Evolutionary conservation across 202 grass and related monocot genomes (phyloP).

Genomic region (Eragrostis tef): DNA sequence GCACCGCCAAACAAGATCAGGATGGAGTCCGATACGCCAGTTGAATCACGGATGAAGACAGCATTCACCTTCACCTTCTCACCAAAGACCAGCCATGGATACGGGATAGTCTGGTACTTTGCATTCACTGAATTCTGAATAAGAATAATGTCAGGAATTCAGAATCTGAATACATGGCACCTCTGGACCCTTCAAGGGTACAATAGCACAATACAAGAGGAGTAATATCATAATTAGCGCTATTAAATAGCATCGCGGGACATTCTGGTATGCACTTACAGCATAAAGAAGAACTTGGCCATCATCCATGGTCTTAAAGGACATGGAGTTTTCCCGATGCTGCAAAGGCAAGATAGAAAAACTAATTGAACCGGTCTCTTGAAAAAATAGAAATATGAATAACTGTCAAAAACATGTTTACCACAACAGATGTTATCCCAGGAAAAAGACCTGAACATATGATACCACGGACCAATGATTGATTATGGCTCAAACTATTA

Average conservation of each 20-base stretch:
- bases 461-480: conserved; percentile 84
- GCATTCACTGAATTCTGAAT: conserved; percentile 89
- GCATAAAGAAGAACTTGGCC: conserved; percentile 97
- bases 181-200: not conserved
- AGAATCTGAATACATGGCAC: conserved; percentile 7
- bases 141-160: conserved; percentile 26
- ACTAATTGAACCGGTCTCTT: not conserved
- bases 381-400: conserved; percentile 22
- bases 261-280: conserved; percentile 56
- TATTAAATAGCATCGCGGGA: conserved; percentile 13
- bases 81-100: conserved; percentile 94
- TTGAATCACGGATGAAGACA: conserved; percentile 92
- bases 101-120: conserved; percentile 91
- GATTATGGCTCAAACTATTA: conserved; percentile 92
- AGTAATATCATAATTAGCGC: not conserved
- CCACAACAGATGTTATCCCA: conserved; percentile 93
- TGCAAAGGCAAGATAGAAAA: conserved; percentile 51
- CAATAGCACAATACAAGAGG: not conserved
- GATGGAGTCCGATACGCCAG: conserved; percentile 91
- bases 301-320: conserved; percentile 99
- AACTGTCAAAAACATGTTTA: conserved; percentile 45
- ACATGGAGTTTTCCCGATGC: conserved; percentile 96
- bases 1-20: conserved; percentile 83
- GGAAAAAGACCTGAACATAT: conserved; percentile 96
- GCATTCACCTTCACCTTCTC: conserved; percentile 97